Evolutionary conservation across 75 land plant species (phyloP).

Genomic region (Isoetes taiwanensis): DNA sequence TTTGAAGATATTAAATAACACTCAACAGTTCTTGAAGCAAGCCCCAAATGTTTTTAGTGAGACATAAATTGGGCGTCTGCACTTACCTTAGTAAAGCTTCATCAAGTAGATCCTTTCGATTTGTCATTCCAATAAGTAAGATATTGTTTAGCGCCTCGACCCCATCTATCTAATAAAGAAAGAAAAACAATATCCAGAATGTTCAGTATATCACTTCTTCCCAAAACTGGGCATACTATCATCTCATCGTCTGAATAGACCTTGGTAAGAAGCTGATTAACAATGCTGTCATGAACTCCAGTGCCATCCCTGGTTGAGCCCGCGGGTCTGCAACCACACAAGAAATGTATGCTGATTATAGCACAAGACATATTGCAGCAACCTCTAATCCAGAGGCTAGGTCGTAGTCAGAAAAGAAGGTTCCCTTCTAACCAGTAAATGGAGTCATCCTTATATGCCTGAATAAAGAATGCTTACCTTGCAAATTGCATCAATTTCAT

Average conservation of each 20-base stretch:
- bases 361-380: background rate
- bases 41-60: too few species aligned
- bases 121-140: constrained; percentile 96
- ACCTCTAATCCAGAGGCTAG: background rate
- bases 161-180: constrained; percentile 76
- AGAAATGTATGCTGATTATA: background rate
- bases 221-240: background rate
- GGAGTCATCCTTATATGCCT: background rate
- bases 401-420: background rate
- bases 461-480: constrained; percentile 52
- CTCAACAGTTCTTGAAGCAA: too few species aligned
- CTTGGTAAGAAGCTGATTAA: constrained; percentile 97
- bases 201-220: background rate
- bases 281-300: constrained; percentile 98
- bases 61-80: background rate
- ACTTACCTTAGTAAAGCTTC: constrained; percentile 82
- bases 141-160: constrained; percentile 95
- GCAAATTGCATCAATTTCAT: constrained; percentile 99
- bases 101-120: constrained; percentile 93
- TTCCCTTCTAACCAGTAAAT: background rate
- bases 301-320: constrained; percentile 98
- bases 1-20: too few species aligned
- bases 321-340: constrained; percentile 49
- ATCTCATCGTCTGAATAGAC: constrained; percentile 12
- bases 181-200: background rate